Percentiles rank a stretch among this genome's conserved stretches.
phyloP scores from a whole-genome alignment of 2,329 filamentous ascomycete species.

The Raffaelea arxii region DNA sequence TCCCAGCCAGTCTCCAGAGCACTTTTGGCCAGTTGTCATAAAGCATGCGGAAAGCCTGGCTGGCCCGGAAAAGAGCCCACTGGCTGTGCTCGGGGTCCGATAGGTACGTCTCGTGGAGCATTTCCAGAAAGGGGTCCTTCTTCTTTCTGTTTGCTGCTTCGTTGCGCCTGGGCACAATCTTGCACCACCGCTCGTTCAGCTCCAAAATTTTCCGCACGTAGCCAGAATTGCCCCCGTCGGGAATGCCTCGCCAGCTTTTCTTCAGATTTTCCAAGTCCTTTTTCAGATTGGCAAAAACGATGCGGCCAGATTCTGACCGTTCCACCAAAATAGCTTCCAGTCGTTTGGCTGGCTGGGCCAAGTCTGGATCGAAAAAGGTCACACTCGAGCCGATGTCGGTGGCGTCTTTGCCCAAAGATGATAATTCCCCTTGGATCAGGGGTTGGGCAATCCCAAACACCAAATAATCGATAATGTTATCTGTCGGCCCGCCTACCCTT shows the following conservation, averaged over 20 bases:
- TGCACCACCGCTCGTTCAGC: constrained; percentile 31
- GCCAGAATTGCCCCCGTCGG: constrained; percentile 11
- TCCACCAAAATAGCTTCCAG: too few relatives aligned
- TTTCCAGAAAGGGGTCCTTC: constrained; percentile 27
- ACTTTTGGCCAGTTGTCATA: constrained; percentile 21
- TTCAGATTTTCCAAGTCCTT: constrained; percentile 24
- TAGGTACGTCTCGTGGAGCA: constrained; percentile 20
- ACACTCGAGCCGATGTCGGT: not conserved
- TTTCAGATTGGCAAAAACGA: too few relatives aligned
- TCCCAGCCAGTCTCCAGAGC: constrained; percentile 37
- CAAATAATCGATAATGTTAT: constrained; percentile 52
- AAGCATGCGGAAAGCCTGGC: constrained; percentile 32
- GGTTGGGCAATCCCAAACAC: constrained; percentile 43
- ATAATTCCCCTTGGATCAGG: constrained; percentile 27
- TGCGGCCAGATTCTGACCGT: too few relatives aligned
- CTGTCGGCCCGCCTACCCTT: constrained; percentile 18
- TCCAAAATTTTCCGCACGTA: constrained; percentile 20
- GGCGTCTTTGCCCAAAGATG: constrained; percentile 18
- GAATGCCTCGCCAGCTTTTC: constrained; percentile 7
- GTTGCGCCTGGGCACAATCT: constrained; percentile 24
- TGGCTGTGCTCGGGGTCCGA: constrained; percentile 19
- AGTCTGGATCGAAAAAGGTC: constrained; percentile 25
- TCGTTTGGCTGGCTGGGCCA: constrained; percentile 23
- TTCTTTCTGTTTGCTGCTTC: constrained; percentile 14
- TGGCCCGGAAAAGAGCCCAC: constrained; percentile 44